Evolutionary conservation across 2,329 filamentous ascomycete genomes (phyloP).

Genomic region (Xylaria sp.): DNA sequence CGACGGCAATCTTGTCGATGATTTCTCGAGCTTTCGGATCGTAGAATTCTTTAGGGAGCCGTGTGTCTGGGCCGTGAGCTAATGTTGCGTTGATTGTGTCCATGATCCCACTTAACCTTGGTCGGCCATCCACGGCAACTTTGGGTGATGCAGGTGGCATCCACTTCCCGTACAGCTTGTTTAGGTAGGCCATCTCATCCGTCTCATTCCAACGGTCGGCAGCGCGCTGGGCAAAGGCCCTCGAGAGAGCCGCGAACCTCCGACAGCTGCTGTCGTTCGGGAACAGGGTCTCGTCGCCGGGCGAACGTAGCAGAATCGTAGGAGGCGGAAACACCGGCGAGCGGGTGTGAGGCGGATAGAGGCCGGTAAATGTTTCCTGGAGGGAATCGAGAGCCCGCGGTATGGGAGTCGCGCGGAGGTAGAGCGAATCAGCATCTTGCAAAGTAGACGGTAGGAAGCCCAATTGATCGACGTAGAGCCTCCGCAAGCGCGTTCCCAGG

Average conservation of each 20-base stretch:
- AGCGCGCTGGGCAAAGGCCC: conserved; percentile 76
- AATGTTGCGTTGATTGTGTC: conserved; percentile 91
- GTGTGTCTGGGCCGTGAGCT: conserved; percentile 83
- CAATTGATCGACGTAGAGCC: conserved; percentile 79
- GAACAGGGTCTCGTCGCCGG: conserved; percentile 79
- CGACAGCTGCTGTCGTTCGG: conserved; percentile 81
- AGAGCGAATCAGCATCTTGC: conserved; percentile 66
- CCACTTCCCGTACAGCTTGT: conserved; percentile 80
- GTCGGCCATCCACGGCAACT: conserved; percentile 85
- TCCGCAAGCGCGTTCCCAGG: conserved; percentile 73
- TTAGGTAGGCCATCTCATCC: conserved; percentile 85
- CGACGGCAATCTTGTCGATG: conserved; percentile 79
- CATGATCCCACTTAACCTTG: conserved; percentile 88
- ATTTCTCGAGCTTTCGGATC: conserved; percentile 75
- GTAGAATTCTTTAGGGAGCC: conserved; percentile 87
- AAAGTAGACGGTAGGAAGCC: conserved; percentile 73
- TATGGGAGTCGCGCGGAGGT: conserved; percentile 78
- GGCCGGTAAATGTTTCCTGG: conserved; percentile 77
- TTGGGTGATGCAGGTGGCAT: conserved; percentile 77
- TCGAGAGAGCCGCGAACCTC: conserved; percentile 74
- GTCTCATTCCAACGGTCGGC: conserved; percentile 79
- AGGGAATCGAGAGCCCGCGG: conserved; percentile 81
- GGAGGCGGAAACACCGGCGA: conserved; percentile 64
- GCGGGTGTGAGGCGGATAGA: conserved; percentile 71
- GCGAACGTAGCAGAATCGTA: conserved; percentile 72